Evolutionary conservation across 176 grass and related monocot genomes (phyloP).

Genomic region (Paspalum vaginatum): DNA sequence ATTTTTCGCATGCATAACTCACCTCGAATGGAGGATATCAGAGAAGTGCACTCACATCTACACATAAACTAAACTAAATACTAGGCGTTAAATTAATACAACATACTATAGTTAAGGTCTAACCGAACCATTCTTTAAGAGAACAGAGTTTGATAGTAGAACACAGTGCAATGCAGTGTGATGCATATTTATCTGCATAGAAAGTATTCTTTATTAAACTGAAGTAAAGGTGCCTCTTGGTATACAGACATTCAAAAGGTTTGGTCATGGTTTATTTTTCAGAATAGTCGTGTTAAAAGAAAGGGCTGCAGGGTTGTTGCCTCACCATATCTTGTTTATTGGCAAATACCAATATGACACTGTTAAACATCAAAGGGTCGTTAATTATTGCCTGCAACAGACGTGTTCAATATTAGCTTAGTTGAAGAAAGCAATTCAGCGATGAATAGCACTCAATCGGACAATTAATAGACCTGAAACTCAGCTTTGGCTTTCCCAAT

Average conservation of each 20-base stretch:
- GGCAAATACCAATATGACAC: slow-evolving; percentile 71
- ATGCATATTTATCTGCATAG: slow-evolving; percentile 24
- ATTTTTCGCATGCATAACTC: not conserved
- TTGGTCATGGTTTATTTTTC: not conserved
- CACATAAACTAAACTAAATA: not conserved
- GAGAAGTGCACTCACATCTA: not conserved
- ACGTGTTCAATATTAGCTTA: slow-evolving; percentile 35
- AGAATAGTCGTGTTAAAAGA: not conserved
- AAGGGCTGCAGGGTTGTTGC: slow-evolving; percentile 1
- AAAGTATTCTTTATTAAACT: not conserved
- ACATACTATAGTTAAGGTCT: not conserved
- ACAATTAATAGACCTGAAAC: slow-evolving; percentile 60
- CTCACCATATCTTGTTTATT: slow-evolving; percentile 89
- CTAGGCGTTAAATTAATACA: not conserved
- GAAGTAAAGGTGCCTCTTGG: not conserved
- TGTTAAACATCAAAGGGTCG: slow-evolving; percentile 75
- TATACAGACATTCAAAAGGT: not conserved
- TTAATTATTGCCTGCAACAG: slow-evolving; percentile 69
- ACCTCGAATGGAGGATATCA: not conserved
- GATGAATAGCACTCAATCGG: not conserved
- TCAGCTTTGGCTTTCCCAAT: slow-evolving; percentile 80
- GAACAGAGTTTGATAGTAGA: not conserved
- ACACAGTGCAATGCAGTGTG: not conserved
- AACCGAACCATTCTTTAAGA: not conserved
- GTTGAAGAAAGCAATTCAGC: slow-evolving; percentile 4